Evolutionary conservation across 2,329 filamentous ascomycete species (phyloP), one percentile per base, ranked within the genome.

Genomic region (Trichoderma sp.): DNA sequence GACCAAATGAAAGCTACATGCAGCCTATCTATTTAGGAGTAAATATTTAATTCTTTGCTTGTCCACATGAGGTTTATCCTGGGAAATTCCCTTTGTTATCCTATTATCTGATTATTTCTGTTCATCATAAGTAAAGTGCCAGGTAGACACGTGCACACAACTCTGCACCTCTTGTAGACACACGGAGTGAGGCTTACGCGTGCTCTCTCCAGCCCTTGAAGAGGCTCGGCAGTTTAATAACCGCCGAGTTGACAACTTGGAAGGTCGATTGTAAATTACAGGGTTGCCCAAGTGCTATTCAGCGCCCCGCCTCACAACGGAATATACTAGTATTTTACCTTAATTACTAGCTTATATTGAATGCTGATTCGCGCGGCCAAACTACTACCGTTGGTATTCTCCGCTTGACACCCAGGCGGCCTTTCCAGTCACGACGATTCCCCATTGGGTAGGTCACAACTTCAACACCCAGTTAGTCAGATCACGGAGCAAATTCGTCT

Each of bases 361-460:
- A 47, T 47, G 36, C 24, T 43, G 56, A 47, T 68, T 68, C 65
- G 36, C 36, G 34, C 34, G 36, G 36, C 6, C 64, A 56, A 34
- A 57, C 34, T 58, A 8, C 14, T 9, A 24, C 18, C 28, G 28
- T 21, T 53, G n/a, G 47, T 60, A 60, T 60, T 60, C 36, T 60
- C 65, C 53, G 30, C 65, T 53, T 68, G 65, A 47, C 51, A 47
- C 53, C 15, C 47, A 21, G 30, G 64, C 53, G 36, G 36, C 53
- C 26, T 28, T 7, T 34, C 12, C 30, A 30, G 18, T 14, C 15
- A 68, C n/a, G 56, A 57, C 65, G 56, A 68, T 68, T 51, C 65
- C 65, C 53, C 36, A 51, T 68, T 60, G 18, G 65, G 65, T 68
- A 68, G 65, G 65, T 68, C 57, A 60, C 65, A 68, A 34, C 65